phyloP scores from a whole-genome alignment of 179 eudicot genomes.

The Heliamphora pulchella region DNA sequence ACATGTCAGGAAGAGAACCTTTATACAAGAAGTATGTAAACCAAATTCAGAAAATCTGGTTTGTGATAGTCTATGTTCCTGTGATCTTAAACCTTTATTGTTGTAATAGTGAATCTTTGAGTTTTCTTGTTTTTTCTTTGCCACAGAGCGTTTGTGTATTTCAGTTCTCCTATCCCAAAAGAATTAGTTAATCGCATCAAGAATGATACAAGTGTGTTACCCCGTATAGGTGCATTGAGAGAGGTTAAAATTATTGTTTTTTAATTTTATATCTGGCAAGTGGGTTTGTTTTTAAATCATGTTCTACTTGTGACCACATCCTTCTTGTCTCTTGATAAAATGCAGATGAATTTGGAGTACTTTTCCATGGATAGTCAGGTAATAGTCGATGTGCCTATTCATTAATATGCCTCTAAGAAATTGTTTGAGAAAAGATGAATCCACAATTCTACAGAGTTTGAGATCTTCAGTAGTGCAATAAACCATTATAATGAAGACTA shows the following conservation, averaged over 20 bases:
- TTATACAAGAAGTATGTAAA: slow-evolving; percentile 78
- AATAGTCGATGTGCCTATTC: background rate
- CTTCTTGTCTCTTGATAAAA: slow-evolving; percentile 18
- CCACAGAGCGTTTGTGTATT: slow-evolving; percentile 84
- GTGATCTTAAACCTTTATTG: slow-evolving; percentile 14
- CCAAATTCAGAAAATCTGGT: background rate
- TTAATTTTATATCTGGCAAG: background rate
- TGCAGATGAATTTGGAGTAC: slow-evolving; percentile 98
- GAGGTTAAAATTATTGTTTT: slow-evolving; percentile 48
- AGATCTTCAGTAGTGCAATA: too few species aligned
- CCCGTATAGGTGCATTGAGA: slow-evolving; percentile 91
- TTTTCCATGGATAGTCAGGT: slow-evolving; percentile 91
- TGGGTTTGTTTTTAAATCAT: background rate
- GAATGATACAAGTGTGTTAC: slow-evolving; percentile 77
- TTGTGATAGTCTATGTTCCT: slow-evolving; percentile 4
- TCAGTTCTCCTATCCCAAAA: slow-evolving; percentile 73
- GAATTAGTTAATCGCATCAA: slow-evolving; percentile 69
- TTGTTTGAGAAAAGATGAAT: background rate
- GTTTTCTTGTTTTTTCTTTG: slow-evolving; percentile 12
- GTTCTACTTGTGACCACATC: background rate
- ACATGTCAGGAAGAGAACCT: slow-evolving; percentile 99
- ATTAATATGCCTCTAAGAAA: background rate
- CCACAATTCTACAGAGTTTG: too few species aligned
- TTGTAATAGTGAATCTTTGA: slow-evolving; percentile 11
- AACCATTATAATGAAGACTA: too few species aligned